phyloP scores from a whole-genome alignment of 768 basidiomycete genomes.

The Tulasnella sp. region DNA sequence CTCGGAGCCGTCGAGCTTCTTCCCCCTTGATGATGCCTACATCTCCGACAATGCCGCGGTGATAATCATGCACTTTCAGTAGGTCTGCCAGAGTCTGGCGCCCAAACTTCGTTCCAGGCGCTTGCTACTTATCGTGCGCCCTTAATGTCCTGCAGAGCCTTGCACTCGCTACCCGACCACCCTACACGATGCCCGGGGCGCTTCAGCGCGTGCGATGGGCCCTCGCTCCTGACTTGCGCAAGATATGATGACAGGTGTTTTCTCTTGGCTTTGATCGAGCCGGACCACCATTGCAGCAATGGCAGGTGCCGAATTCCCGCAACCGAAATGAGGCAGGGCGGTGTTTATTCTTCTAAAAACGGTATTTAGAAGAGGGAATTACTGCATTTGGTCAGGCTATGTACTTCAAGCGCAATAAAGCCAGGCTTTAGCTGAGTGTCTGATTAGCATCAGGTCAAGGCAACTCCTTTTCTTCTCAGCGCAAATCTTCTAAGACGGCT shows the following conservation, averaged over 20 bases:
- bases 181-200: no score
- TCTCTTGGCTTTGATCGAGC: background rate
- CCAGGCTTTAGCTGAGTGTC: background rate
- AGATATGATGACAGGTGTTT: background rate
- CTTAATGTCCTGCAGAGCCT: no score
- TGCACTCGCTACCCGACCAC: no score
- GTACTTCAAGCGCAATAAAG: background rate
- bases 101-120: no score
- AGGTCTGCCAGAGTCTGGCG: no score
- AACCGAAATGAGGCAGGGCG: background rate
- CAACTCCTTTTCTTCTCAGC: background rate
- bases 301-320: background rate
- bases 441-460: background rate
- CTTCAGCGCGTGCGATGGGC: no score
- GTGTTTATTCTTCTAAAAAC: background rate
- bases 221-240: background rate
- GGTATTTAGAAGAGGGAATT: background rate
- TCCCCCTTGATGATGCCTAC: no score
- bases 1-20: slow-evolving; percentile 89
- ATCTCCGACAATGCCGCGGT: no score
- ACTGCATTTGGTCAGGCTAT: background rate
- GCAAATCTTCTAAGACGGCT: background rate
- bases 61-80: no score
- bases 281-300: background rate
- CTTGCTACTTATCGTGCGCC: no score